Base-by-base conservation (phyloP, 2,329 filamentous ascomycete genomes). In the Aplosporella prunicola region DNA sequence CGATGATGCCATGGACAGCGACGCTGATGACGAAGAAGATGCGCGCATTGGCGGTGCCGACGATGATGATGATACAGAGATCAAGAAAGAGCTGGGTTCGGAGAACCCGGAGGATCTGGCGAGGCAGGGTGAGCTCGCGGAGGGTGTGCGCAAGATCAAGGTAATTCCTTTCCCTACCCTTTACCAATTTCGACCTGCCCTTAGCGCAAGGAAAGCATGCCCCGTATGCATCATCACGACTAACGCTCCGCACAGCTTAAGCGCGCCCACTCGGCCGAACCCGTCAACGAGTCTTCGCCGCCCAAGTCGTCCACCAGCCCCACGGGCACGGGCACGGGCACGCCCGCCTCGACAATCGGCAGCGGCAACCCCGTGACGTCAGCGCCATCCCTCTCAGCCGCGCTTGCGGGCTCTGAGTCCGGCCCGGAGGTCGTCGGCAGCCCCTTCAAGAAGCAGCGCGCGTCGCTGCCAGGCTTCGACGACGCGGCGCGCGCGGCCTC, bases 71-170 rank as follows among this genome's bases (percentile, higher is more conserved):
- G 55, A 79, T 20, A 70, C 76, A 36, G 75, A 80, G 48, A 78
- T 77, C 54, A 71, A 79, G 33, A 62, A 68, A 37, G 71, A 74
- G 47, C 70, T 74, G 34, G 58, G 51, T 9, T 43, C 63, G 50
- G 61, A 83, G 23, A 77, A 69, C 5, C 75, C 79, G 2, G 83
- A 89, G 45, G 84, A 89, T 53, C 76, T 74, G 35, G 72, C 76
- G 47, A 77, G 77, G 48, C 74, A 80, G 38, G 80, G 80, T 33
- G 83, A 89, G 58, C 68, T 91, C 38, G 80, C 81, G 27, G 84
- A 88, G 45, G 82, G 83, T 32, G 82, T 91, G 34, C 76, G 84
- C 50, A 80, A 85, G 48, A 89, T 91, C 58, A 82, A 79, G 61
- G 84, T 86, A 69, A 74, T 43, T 44, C 10, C 9, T 20, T 5